phyloP scores from a whole-genome alignment of 306 rosid genomes.

The Trifolium fragiferum region DNA sequence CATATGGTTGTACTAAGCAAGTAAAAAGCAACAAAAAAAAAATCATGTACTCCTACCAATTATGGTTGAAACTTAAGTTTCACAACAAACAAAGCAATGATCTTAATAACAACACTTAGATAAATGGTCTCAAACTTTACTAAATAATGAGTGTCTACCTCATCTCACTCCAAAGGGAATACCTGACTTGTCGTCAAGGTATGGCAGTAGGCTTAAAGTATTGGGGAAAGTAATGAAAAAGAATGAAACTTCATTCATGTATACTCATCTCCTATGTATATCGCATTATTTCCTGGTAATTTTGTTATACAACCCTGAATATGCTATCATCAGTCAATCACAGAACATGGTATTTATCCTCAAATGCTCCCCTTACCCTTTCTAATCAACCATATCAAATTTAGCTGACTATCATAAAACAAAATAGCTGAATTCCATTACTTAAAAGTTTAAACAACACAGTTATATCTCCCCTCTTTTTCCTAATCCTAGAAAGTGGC shows the following conservation, averaged over 20 bases:
- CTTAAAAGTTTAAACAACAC: constrained; percentile 1
- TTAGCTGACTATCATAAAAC: not conserved
- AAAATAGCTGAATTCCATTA: not conserved
- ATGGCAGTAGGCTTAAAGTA: not conserved
- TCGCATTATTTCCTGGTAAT: not conserved
- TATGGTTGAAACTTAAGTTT: not conserved
- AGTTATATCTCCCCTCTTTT: not conserved
- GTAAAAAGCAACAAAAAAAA: not conserved
- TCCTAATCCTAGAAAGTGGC: not conserved
- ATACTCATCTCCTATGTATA: not conserved
- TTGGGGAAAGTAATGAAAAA: not conserved
- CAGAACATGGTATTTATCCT: not conserved
- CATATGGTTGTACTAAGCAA: too few species aligned
- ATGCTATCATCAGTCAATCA: not conserved
- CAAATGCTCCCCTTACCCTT: not conserved
- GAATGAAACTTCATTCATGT: not conserved
- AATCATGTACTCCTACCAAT: not conserved
- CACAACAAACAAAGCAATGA: not conserved
- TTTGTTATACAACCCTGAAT: not conserved
- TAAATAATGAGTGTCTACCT: not conserved
- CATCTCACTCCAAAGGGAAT: not conserved
- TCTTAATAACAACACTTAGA: not conserved
- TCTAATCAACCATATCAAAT: not conserved
- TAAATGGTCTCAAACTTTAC: not conserved
- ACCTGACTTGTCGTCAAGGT: not conserved